phyloP scores from a whole-genome alignment of 2,329 filamentous ascomycete species.

The Trichoderma asperellum region DNA sequence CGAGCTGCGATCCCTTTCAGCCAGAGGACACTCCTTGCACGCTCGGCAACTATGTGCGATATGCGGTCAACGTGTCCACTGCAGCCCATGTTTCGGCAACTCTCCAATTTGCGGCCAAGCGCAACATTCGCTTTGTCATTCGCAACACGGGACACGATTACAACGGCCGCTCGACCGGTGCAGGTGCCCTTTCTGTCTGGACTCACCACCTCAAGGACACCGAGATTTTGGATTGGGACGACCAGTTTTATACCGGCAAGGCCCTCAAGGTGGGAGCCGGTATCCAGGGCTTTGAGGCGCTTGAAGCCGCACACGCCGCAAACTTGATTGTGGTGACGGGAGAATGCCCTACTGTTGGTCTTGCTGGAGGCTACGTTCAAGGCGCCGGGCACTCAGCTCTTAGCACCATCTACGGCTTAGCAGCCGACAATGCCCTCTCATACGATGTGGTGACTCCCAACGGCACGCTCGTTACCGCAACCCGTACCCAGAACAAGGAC shows the following conservation, averaged over 20 bases:
- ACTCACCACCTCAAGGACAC: slow-evolving; percentile 49
- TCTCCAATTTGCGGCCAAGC: slow-evolving; percentile 38
- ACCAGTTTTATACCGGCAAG: slow-evolving; percentile 51
- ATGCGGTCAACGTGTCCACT: slow-evolving; percentile 42
- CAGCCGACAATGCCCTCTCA: slow-evolving; percentile 60
- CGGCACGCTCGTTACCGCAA: slow-evolving; percentile 54
- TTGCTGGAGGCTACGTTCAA: slow-evolving; percentile 65
- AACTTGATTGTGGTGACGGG: slow-evolving; percentile 58
- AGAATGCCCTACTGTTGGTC: slow-evolving; percentile 59
- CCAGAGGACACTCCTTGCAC: slow-evolving; percentile 45
- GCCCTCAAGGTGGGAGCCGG: slow-evolving; percentile 61
- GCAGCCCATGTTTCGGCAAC: slow-evolving; percentile 41
- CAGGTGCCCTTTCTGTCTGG: slow-evolving; percentile 47
- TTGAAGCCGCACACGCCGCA: slow-evolving; percentile 49
- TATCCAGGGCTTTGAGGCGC: slow-evolving; percentile 53
- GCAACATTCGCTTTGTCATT: slow-evolving; percentile 55
- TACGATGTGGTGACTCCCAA: slow-evolving; percentile 57
- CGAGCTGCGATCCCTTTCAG: slow-evolving; percentile 43
- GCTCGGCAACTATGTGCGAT: slow-evolving; percentile 48
- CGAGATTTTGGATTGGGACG: slow-evolving; percentile 48
- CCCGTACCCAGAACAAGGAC: slow-evolving; percentile 47
- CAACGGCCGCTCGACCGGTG: slow-evolving; percentile 59
- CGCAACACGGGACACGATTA: slow-evolving; percentile 60
- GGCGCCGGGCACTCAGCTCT: slow-evolving; percentile 62
- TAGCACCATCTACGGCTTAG: slow-evolving; percentile 57